phyloP scores from a whole-genome alignment of 768 basidiomycete species.

The Kwoniella sp. region DNA sequence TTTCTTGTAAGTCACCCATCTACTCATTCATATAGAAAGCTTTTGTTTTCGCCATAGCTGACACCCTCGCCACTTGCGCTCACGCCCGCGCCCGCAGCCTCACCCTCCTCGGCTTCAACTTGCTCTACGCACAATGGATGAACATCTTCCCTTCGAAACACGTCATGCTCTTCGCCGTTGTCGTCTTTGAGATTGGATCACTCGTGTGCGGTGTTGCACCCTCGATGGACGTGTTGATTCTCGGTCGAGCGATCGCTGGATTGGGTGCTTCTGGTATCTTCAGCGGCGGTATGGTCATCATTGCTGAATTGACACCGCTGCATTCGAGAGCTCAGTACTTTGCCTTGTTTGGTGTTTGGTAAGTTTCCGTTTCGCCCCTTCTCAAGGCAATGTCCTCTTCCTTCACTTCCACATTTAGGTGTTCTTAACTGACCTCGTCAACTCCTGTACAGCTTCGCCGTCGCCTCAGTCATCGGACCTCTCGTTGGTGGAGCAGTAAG shows the following conservation, averaged over 20 bases:
- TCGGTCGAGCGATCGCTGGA: conserved; percentile 61
- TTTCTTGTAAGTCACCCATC: conserved; percentile 38
- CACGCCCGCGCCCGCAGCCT: too few species aligned
- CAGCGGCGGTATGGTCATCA: conserved; percentile 41
- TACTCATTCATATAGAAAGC: too few species aligned
- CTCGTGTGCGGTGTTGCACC: conserved; percentile 58
- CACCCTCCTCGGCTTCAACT: conserved; percentile 52
- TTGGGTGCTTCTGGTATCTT: conserved; percentile 60
- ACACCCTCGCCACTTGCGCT: too few species aligned
- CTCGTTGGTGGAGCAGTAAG: conserved; percentile 59
- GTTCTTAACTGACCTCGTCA: conserved; percentile 4
- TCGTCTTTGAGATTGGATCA: conserved; percentile 60
- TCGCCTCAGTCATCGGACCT: conserved; percentile 61
- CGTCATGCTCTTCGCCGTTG: conserved; percentile 49
- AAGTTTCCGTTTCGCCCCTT: conserved; percentile 17
- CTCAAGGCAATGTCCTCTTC: too few species aligned
- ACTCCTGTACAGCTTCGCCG: conserved; percentile 52
- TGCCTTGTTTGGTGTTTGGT: conserved; percentile 52
- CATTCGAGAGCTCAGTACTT: conserved; percentile 48
- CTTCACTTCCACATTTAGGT: too few species aligned
- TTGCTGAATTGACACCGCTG: conserved; percentile 48
- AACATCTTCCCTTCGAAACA: conserved; percentile 54
- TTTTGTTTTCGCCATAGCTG: neutral
- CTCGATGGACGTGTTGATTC: conserved; percentile 48
- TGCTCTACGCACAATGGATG: conserved; percentile 50